phyloP scores from a whole-genome alignment of 2,329 filamentous ascomycete species.

The Coniochaeta sp. region DNA sequence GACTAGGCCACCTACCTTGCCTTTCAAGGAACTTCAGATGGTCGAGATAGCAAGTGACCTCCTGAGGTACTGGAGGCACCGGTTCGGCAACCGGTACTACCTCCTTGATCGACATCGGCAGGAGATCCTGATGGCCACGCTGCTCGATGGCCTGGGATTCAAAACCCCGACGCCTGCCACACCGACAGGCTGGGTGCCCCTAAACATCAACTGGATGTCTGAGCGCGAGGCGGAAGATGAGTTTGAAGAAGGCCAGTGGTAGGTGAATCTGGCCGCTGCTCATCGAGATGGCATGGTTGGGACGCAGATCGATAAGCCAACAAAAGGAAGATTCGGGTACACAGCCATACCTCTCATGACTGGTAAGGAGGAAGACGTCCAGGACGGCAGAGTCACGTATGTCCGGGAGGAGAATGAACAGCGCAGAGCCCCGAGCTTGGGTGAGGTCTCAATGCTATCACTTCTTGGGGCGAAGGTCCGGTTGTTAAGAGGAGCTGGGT shows the following conservation, averaged over 20 bases:
- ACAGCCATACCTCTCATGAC: conserved; percentile 41
- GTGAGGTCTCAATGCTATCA: conserved; percentile 37
- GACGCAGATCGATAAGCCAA: conserved; percentile 33
- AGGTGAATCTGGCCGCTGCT: conserved; percentile 48
- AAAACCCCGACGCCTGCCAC: background rate
- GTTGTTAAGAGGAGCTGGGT: conserved; percentile 41
- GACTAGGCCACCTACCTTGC: conserved; percentile 1
- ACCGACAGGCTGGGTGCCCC: background rate
- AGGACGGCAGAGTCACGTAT: conserved; percentile 30
- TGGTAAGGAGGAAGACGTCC: conserved; percentile 38
- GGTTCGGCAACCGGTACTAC: background rate
- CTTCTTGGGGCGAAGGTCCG: conserved; percentile 41
- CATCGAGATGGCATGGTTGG: conserved; percentile 46
- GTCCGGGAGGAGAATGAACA: conserved; percentile 29
- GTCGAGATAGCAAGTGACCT: conserved; percentile 24
- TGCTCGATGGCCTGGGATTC: background rate
- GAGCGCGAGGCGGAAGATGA: background rate
- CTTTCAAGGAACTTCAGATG: conserved; percentile 17
- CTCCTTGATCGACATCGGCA: background rate
- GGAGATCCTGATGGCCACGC: background rate
- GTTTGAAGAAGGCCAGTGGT: conserved; percentile 26
- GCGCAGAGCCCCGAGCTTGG: conserved; percentile 9
- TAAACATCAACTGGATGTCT: background rate
- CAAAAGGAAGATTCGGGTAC: conserved; percentile 36
- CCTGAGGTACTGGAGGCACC: background rate